These are phyloP conservation scores for Parathielavia hyrcaniae DNA, from an alignment of 495 filamentous ascomycete species.

Conservation along the genomic window DNA sequence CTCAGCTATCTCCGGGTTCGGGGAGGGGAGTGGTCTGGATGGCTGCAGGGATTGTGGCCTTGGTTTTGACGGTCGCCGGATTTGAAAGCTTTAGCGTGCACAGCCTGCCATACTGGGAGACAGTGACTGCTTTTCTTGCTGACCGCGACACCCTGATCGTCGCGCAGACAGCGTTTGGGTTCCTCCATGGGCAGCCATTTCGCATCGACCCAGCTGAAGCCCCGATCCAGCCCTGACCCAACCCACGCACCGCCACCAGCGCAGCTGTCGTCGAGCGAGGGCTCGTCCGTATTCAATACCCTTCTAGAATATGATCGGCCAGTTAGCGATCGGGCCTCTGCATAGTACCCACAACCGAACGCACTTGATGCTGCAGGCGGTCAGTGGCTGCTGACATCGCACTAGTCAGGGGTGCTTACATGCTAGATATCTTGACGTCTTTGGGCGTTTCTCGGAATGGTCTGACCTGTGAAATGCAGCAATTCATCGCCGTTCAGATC, in stretches of 20 bases:
- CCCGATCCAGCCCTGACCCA: neutral
- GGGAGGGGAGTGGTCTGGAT: neutral
- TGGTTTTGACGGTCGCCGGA: neutral
- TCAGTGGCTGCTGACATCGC: slow-evolving; percentile 14
- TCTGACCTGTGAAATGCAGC: neutral
- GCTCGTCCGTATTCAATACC: neutral
- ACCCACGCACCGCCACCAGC: neutral
- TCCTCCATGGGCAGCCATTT: neutral
- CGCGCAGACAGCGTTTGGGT: neutral
- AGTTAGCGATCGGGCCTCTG: neutral
- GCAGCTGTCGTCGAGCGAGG: neutral
- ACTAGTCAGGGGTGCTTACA: slow-evolving; percentile 18
- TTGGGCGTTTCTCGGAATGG: neutral
- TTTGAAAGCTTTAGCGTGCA: neutral
- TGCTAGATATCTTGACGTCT: neutral
- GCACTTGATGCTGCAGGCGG: slow-evolving; percentile 14
- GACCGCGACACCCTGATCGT: neutral
- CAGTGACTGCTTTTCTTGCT: too few species aligned
- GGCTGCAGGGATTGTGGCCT: neutral
- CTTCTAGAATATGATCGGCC: slow-evolving; percentile 7
- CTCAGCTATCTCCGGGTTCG: slow-evolving; percentile 7
- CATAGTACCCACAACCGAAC: slow-evolving; percentile 2
- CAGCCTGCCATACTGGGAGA: too few species aligned
- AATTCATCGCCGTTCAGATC: neutral
- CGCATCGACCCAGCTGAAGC: neutral